Conservation (phyloP, 176 grass and related monocot genomes). For the Cocos nucifera region DNA sequence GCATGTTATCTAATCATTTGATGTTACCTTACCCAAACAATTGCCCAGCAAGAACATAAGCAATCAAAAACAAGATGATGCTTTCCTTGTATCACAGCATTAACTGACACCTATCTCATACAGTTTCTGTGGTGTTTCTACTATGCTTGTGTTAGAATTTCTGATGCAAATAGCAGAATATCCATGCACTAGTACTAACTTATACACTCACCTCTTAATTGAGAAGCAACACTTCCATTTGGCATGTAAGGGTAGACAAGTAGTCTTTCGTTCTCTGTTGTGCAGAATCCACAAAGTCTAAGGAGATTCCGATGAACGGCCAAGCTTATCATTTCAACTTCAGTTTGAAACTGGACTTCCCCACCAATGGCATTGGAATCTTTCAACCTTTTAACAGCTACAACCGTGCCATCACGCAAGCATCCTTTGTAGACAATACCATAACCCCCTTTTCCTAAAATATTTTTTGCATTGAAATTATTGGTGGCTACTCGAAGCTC, state of each 20-base stretch:
- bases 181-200: too few species aligned
- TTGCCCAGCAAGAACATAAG: too few species aligned
- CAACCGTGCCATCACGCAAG: slow-evolving; percentile 35
- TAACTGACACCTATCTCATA: too few species aligned
- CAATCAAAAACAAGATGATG: too few species aligned
- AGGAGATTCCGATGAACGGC: slow-evolving; percentile 76
- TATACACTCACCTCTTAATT: slow-evolving; percentile 53
- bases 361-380: slow-evolving; percentile 32
- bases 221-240: slow-evolving; percentile 79
- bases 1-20: too few species aligned
- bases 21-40: too few species aligned
- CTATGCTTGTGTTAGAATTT: too few species aligned
- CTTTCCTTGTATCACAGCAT: too few species aligned
- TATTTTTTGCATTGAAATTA: slow-evolving; percentile 59
- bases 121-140: too few species aligned
- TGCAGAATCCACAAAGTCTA: slow-evolving; percentile 52
- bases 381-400: slow-evolving; percentile 69
- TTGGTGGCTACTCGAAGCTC: slow-evolving; percentile 59
- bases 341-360: slow-evolving; percentile 65
- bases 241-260: slow-evolving; percentile 84
- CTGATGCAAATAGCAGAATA: too few species aligned
- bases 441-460: slow-evolving; percentile 76
- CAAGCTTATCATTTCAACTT: slow-evolving; percentile 83
- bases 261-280: slow-evolving; percentile 49
- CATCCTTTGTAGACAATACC: slow-evolving; percentile 65